A percentile compares a stretch with the other conserved stretches of the same genome.
Conservation (phyloP, 2,329 filamentous ascomycete genomes). For the Penicillium thymicola region DNA sequence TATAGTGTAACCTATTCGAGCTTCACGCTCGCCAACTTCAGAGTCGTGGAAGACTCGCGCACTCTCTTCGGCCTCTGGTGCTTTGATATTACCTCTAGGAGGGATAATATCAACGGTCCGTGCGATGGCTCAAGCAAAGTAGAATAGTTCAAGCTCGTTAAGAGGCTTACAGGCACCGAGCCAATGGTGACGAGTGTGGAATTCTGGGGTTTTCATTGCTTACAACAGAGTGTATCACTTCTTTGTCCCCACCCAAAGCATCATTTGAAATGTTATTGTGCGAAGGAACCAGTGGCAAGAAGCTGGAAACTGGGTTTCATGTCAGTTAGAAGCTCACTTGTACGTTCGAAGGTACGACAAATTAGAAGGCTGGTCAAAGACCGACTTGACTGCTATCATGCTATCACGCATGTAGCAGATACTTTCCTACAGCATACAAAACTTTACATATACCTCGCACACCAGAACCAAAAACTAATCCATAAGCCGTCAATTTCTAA, state of each 20-base stretch:
- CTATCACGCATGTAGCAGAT: neutral
- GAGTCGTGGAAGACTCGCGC: too few relatives aligned
- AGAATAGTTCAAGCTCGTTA: neutral
- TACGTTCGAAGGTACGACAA: neutral
- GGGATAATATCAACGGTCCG: too few relatives aligned
- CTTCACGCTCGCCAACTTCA: neutral
- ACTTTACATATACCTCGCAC: neutral
- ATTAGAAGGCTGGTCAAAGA: neutral
- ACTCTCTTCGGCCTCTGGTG: neutral
- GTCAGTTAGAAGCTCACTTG: neutral
- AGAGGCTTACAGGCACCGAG: neutral
- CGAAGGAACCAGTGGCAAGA: neutral
- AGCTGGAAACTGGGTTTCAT: neutral
- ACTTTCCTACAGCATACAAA: neutral
- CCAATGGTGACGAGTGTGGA: too few relatives aligned
- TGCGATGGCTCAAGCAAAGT: neutral
- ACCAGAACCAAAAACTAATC: slow-evolving; percentile 4
- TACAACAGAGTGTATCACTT: neutral
- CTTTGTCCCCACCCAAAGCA: neutral
- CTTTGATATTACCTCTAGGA: neutral
- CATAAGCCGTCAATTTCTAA: slow-evolving; percentile 14
- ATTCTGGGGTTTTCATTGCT: neutral
- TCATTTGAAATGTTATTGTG: neutral
- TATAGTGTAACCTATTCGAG: neutral
- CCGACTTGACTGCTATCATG: neutral